Evolutionary conservation across 2,329 filamentous ascomycete species (phyloP).

Genomic region (Furcasterigmium sp.): DNA sequence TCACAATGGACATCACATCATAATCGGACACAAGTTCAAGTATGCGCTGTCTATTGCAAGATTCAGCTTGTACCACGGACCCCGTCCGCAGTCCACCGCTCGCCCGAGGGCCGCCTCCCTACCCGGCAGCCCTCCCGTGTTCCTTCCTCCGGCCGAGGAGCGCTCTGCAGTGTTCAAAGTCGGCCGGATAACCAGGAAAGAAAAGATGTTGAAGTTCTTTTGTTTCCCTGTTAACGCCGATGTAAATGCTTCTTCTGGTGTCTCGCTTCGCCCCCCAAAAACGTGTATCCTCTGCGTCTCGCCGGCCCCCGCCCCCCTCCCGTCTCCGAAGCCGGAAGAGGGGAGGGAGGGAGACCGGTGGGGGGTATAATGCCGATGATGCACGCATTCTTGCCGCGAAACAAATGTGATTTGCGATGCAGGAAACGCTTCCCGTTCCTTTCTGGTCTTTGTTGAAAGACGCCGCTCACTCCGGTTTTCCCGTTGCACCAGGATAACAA

Average conservation of each 20-base stretch:
- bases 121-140: not conserved
- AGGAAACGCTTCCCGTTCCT: no score
- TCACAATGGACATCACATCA: no score
- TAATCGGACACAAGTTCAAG: no score
- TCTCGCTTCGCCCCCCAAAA: slow-evolving; percentile 11
- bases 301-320: no score
- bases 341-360: no score
- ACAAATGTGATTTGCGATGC: no score
- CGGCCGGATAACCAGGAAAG: slow-evolving; percentile 34
- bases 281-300: slow-evolving; percentile 10
- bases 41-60: no score
- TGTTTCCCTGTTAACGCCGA: slow-evolving; percentile 37
- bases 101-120: no score
- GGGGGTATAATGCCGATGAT: slow-evolving; percentile 32
- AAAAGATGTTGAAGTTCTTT: slow-evolving; percentile 46
- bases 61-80: no score
- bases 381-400: slow-evolving; percentile 19
- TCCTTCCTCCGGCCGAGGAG: slow-evolving; percentile 4
- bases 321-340: no score
- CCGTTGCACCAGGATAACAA: slow-evolving; percentile 6
- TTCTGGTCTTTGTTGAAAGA: slow-evolving; percentile 42
- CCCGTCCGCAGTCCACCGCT: no score
- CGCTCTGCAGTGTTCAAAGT: slow-evolving; percentile 10
- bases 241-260: slow-evolving; percentile 12
- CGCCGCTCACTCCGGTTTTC: slow-evolving; percentile 26